These are phyloP conservation scores for Balakata baccata DNA, from an alignment of 345 rosid genomes.

Conservation along the genomic window DNA sequence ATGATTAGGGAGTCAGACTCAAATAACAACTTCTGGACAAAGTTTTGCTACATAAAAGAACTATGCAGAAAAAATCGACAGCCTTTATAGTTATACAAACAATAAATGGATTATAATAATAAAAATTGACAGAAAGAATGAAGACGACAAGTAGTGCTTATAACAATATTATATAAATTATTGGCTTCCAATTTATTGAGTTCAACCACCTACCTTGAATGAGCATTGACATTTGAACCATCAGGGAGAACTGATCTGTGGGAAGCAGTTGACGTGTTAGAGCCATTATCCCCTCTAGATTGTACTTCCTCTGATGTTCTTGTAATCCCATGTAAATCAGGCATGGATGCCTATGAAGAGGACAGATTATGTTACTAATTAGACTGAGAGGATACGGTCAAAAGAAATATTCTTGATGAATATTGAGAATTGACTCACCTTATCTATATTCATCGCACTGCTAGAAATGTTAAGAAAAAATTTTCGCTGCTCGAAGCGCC, in stretches of 20 bases:
- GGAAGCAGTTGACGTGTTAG: not conserved
- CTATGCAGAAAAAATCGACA: not conserved
- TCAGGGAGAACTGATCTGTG: constrained; percentile 21
- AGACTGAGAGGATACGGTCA: constrained; percentile 1
- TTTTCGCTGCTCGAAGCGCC: constrained; percentile 25
- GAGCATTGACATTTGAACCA: constrained; percentile 27
- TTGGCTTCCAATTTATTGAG: constrained; percentile 12
- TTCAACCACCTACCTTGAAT: constrained; percentile 32
- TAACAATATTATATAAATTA: constrained; percentile 1
- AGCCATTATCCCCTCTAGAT: constrained; percentile 21
- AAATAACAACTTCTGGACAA: not conserved
- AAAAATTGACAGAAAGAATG: not conserved
- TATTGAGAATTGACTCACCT: constrained; percentile 21
- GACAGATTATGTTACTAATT: not conserved
- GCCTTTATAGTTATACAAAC: not conserved
- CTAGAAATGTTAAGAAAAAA: constrained; percentile 22
- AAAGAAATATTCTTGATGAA: not conserved
- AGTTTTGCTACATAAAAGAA: not conserved
- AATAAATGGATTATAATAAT: not conserved
- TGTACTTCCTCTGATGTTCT: constrained; percentile 29
- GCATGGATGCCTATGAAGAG: constrained; percentile 25
- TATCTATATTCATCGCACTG: constrained; percentile 21
- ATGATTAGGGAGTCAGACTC: not conserved
- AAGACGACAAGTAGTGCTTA: not conserved
- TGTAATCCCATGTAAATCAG: constrained; percentile 18